Evolutionary conservation across 2,329 filamentous ascomycete species (phyloP), one percentile per base, ranked within the genome.

Genomic region (Alternaria infectoria): DNA sequence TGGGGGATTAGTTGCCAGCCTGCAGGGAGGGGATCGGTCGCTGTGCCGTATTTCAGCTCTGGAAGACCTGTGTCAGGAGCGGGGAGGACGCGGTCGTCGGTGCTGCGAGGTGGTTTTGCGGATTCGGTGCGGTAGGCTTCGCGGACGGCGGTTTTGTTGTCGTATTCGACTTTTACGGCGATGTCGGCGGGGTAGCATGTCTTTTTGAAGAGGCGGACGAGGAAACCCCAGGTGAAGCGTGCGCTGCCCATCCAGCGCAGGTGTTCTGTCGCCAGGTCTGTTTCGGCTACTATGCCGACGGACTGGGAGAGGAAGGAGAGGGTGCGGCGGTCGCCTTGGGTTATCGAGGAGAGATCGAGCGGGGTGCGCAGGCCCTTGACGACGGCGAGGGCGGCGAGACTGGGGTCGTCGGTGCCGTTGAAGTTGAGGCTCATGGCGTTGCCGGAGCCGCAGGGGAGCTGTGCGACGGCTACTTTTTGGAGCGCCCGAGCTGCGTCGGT

Each of bases 361-460:
- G 93, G 89, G 11, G 90, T 96, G n/a, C 90, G 86, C 13, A 95
- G 82, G 11, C 93, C 95, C 79, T 99, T 99, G 74, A 97, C 88
- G 50, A 97, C 89, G 23, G 89, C 90, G 64, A 98, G 83, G 1
- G 95, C 93, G 0, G 94, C 93, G 49, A 92, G 79, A 63, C 89
- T 91, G 9, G 91, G 87, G 67, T 87, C 89, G 67, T 90, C 87
- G 1, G 93, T 94, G 6, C 95, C 96, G 69, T 93, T 93, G 50
- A 96, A 82, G 78, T 97, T 98, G 82, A 91, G 90, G 66, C 92
- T 92, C 89, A 98, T 91, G 21, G 93, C 96, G 79, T 99, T 99
- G 6, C 96, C 96, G 54, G 92, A 96, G 13, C 96, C 96, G 75
- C 94, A 97, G 2, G 96, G 96, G 36, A 99, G 86, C 75, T 97